A percentile compares a stretch with the other conserved stretches of the same genome.
phyloP scores from a whole-genome alignment of 2,329 filamentous ascomycete species.

The Trichoderma lentiforme region DNA sequence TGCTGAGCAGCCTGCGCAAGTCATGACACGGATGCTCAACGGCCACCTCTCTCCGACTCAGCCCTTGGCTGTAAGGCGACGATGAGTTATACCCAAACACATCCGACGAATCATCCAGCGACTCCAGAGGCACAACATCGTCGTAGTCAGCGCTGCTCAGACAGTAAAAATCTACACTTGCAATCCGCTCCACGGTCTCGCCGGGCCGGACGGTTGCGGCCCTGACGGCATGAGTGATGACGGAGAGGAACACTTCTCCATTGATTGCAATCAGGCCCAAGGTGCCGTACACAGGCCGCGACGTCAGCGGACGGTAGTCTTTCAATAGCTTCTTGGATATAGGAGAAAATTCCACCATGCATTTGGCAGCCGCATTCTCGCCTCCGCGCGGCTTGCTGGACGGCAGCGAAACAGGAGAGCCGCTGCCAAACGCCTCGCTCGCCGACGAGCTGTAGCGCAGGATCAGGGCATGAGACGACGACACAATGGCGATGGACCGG shows the following conservation, averaged over 20 bases:
- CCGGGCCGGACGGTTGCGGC: slow-evolving; percentile 81
- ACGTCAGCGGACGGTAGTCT: slow-evolving; percentile 73
- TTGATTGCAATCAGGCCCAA: slow-evolving; percentile 82
- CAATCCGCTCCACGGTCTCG: slow-evolving; percentile 85
- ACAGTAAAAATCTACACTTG: slow-evolving; percentile 87
- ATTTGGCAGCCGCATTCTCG: slow-evolving; percentile 54
- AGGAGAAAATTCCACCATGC: slow-evolving; percentile 83
- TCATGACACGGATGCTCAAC: slow-evolving; percentile 87
- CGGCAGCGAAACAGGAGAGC: slow-evolving; percentile 53
- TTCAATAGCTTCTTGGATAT: slow-evolving; percentile 62
- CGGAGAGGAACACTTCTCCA: slow-evolving; percentile 83
- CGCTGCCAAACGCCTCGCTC: slow-evolving; percentile 57
- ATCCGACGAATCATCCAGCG: slow-evolving; percentile 51
- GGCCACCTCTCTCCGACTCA: slow-evolving; percentile 65
- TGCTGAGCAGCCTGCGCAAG: slow-evolving; percentile 85
- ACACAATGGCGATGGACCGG: slow-evolving; percentile 82
- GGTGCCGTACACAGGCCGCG: slow-evolving; percentile 76
- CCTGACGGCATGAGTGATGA: slow-evolving; percentile 74
- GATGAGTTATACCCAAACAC: slow-evolving; percentile 47
- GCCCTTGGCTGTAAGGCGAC: slow-evolving; percentile 36
- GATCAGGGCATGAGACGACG: slow-evolving; percentile 74
- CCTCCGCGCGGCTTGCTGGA: slow-evolving; percentile 44
- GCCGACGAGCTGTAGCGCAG: slow-evolving; percentile 72
- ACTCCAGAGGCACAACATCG: slow-evolving; percentile 60
- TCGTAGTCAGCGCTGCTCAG: slow-evolving; percentile 85